A percentile compares a stretch with the other conserved stretches of the same genome.
Evolutionary conservation across 1,139 yeast species (phyloP).

Genomic region (Nakaseomyces delphensis): DNA sequence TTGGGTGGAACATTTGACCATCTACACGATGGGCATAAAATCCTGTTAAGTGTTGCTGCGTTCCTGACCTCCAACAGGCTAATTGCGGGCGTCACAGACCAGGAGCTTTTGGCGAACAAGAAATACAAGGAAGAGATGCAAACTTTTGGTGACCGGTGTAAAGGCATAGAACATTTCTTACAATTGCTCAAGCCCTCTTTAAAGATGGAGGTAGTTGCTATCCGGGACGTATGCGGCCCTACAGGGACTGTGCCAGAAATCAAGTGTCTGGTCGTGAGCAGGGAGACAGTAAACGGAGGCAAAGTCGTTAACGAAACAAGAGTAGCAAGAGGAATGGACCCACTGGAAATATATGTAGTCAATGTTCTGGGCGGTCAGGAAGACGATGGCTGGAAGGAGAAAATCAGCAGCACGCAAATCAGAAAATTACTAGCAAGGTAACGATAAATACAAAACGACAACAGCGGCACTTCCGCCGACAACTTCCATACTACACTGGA

Average conservation of each 20-base stretch:
- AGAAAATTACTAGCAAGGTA: slow-evolving; percentile 20
- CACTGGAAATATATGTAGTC: slow-evolving; percentile 50
- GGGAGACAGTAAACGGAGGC: slow-evolving; percentile 75
- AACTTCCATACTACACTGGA: too few relatives aligned
- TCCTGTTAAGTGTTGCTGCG: slow-evolving; percentile 64
- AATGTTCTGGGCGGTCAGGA: slow-evolving; percentile 61
- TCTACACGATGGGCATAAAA: slow-evolving; percentile 90
- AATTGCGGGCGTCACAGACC: slow-evolving; percentile 80
- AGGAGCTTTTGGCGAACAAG: slow-evolving; percentile 64
- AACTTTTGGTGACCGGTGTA: slow-evolving; percentile 44
- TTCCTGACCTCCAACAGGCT: slow-evolving; percentile 48
- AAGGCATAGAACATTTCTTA: slow-evolving; percentile 43
- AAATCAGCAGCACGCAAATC: slow-evolving; percentile 69
- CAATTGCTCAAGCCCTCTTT: slow-evolving; percentile 39
- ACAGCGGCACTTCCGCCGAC: too few relatives aligned
- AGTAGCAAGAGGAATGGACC: slow-evolving; percentile 43
- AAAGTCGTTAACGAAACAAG: slow-evolving; percentile 60
- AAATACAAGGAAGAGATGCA: slow-evolving; percentile 62
- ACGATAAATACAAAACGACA: too few relatives aligned
- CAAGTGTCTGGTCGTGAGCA: slow-evolving; percentile 70
- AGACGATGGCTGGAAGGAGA: slow-evolving; percentile 55
- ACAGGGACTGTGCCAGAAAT: slow-evolving; percentile 72
- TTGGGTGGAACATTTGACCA: slow-evolving; percentile 98
- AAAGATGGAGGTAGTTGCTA: slow-evolving; percentile 42
- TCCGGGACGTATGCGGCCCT: slow-evolving; percentile 89